Evolutionary conservation across 2,329 filamentous ascomycete species (phyloP).

Genomic region (Alternaria atra): DNA sequence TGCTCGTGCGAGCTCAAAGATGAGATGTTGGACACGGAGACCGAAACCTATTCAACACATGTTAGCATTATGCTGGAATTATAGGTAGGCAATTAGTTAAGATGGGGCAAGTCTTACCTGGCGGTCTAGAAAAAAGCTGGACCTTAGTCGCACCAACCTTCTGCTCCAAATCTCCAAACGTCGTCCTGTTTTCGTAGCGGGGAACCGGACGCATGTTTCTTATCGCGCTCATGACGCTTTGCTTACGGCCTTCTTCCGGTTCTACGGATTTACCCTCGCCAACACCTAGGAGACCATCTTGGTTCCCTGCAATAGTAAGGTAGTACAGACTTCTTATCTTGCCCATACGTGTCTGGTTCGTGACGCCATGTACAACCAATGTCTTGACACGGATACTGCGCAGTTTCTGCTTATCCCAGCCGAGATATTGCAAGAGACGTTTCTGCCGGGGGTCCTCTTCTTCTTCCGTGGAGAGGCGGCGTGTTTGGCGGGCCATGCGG

Average conservation of each 20-base stretch:
- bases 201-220: constrained; percentile 92
- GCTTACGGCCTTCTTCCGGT: constrained; percentile 69
- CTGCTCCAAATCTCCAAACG: constrained; percentile 80
- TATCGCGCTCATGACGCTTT: constrained; percentile 83
- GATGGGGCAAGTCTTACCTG: constrained; percentile 69
- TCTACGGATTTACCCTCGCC: constrained; percentile 91
- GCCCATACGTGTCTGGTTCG: constrained; percentile 95
- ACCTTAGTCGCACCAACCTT: constrained; percentile 92
- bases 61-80: neutral
- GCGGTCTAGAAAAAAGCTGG: constrained; percentile 81
- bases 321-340: constrained; percentile 83
- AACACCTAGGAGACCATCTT: constrained; percentile 83
- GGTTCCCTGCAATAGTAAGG: constrained; percentile 85
- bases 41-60: constrained; percentile 75
- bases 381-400: constrained; percentile 70
- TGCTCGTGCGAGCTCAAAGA: constrained; percentile 92
- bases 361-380: constrained; percentile 76
- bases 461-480: constrained; percentile 45
- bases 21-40: constrained; percentile 86
- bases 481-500: constrained; percentile 47
- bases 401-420: constrained; percentile 61
- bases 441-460: constrained; percentile 58
- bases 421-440: constrained; percentile 65
- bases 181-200: constrained; percentile 90
- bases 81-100: neutral